Conservation (phyloP, 495 filamentous ascomycete genomes). For the Penicillium canescens region DNA sequence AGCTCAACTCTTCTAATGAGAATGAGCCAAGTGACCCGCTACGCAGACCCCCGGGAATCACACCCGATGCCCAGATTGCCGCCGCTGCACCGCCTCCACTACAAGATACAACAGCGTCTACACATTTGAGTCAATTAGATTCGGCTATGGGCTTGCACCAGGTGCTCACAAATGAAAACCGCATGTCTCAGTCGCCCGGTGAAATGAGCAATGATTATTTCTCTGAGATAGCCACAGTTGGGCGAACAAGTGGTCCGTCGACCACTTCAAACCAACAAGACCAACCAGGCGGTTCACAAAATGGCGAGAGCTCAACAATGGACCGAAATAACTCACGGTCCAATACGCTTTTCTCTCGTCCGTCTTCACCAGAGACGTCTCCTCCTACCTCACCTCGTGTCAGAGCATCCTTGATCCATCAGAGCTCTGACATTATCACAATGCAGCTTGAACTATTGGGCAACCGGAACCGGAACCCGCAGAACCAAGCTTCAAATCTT, state of each 20-base stretch:
- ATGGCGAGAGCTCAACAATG: slow-evolving; percentile 10
- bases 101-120: slow-evolving; percentile 10
- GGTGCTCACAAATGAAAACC: slow-evolving; percentile 37
- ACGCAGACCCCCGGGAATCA: slow-evolving; percentile 5
- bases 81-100: slow-evolving; percentile 1
- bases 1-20: slow-evolving; percentile 6
- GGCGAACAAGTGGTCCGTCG: slow-evolving; percentile 24
- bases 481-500: slow-evolving; percentile 11
- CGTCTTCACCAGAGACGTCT: slow-evolving; percentile 43
- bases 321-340: slow-evolving; percentile 36
- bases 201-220: slow-evolving; percentile 38
- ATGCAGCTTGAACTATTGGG: slow-evolving; percentile 48
- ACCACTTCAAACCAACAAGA: slow-evolving; percentile 14
- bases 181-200: slow-evolving; percentile 38
- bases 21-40: slow-evolving; percentile 1
- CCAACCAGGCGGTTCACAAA: slow-evolving; percentile 12
- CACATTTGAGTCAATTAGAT: slow-evolving; percentile 10
- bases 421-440: slow-evolving; percentile 48
- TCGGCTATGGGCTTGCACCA: slow-evolving; percentile 23
- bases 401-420: slow-evolving; percentile 46
- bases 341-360: slow-evolving; percentile 44
- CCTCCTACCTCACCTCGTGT: slow-evolving; percentile 47
- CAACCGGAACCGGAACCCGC: slow-evolving; percentile 34
- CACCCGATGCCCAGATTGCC: slow-evolving; percentile 2
- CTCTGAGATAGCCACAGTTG: slow-evolving; percentile 30